Evolutionary conservation across 371 early-diverging fungal species (phyloP), one percentile per base, ranked within the genome.

Genomic region (Apophysomyces trapeziformis): DNA sequence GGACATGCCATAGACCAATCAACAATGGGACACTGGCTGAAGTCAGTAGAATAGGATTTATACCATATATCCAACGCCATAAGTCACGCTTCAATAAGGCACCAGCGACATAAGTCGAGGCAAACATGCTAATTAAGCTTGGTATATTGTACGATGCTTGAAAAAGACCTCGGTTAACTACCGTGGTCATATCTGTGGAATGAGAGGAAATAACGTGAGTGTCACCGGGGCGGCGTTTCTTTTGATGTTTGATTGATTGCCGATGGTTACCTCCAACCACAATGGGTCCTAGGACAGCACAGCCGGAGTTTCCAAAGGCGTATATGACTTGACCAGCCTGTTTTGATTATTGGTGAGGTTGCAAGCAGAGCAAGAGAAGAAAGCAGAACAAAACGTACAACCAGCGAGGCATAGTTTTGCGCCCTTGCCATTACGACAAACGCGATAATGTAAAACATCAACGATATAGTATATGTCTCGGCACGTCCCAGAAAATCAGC

Each of bases 281-380:
- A 41, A 79, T 74, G 60, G 72, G 79, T 21, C 74, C 71, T 13
- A 79, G 46, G 59, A 76, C 69, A 13, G 62, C 62, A 32, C 67
- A 69, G 44, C 79, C 79, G 38, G 76, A 61, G 16, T 68, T 61
- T 32, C 76, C 79, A 62, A 79, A 69, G 54, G 79, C 69, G 57
- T 76, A 72, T 7, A 79, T 60, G 35, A 75, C 70, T 68, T 75
- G 73, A 4, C 69, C 78, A 54, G 73, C 75, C 78, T 78, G 16
- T 47, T 47, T 14, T 47, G 32, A 7, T 21, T 13, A 13, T 4
- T 13, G 8, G 57, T 12, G 18, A 56, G n/a, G 21, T 56, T 18
- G 56, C 35, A 36, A n/a, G 14, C 60, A 36, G 2, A 8, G 9
- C 5, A 50, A 9, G 13, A 18, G 44, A n/a, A 45, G 3, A 12